These are phyloP conservation scores for Pelargonium cotyledonis DNA, from an alignment of 441 rosid species.

Conservation along the genomic window DNA sequence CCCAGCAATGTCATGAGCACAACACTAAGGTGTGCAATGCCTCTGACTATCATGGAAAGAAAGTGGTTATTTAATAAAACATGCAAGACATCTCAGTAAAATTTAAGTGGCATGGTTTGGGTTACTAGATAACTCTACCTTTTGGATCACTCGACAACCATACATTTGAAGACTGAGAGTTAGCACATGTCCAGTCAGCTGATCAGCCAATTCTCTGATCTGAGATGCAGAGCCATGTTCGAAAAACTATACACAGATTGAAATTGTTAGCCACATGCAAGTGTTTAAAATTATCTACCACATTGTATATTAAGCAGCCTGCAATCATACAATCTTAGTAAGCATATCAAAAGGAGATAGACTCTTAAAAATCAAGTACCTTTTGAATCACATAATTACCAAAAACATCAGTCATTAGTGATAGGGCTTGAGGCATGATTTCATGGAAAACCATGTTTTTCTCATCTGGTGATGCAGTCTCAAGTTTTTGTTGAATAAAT, in stretches of 20 bases:
- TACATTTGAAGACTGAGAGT: slow-evolving; percentile 81
- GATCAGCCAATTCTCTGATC: slow-evolving; percentile 61
- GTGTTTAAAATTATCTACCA: slow-evolving; percentile 4
- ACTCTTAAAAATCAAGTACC: slow-evolving; percentile 32
- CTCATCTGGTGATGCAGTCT: slow-evolving; percentile 58
- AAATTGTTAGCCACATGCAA: neutral
- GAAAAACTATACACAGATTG: slow-evolving; percentile 46
- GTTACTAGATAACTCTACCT: slow-evolving; percentile 32
- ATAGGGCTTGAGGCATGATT: slow-evolving; percentile 57
- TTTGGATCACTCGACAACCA: slow-evolving; percentile 82
- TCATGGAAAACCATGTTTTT: slow-evolving; percentile 63
- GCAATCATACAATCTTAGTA: neutral
- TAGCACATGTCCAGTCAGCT: slow-evolving; percentile 67
- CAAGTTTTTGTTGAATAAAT: slow-evolving; percentile 76
- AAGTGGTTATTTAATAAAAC: neutral
- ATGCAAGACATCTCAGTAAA: neutral
- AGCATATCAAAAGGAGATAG: slow-evolving; percentile 1
- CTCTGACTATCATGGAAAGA: neutral
- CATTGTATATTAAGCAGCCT: neutral
- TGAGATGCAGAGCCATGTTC: slow-evolving; percentile 72
- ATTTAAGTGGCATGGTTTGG: neutral
- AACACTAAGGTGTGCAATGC: neutral
- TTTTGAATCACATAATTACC: slow-evolving; percentile 81
- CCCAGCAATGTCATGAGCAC: neutral
- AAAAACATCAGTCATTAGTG: slow-evolving; percentile 78